Conservation (phyloP, 2,329 filamentous ascomycete species). For the Clarireedia homoeocarpa region DNA sequence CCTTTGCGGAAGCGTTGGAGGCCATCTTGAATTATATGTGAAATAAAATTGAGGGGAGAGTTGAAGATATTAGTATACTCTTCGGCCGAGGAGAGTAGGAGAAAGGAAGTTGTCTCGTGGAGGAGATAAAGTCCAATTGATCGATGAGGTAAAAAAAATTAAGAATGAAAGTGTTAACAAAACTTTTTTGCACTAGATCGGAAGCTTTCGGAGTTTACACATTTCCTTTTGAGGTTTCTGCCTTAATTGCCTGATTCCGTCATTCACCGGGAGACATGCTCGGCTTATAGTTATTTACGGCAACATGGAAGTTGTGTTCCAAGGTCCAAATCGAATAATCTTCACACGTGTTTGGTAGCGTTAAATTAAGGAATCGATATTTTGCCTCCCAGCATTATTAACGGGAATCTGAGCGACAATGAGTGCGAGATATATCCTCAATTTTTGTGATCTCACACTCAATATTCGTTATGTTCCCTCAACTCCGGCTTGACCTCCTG, state of each 20-base stretch:
- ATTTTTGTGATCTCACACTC: no score
- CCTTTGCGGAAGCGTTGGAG: constrained; percentile 19
- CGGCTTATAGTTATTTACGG: background rate
- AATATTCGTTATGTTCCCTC: no score
- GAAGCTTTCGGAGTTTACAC: background rate
- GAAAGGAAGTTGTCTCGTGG: constrained; percentile 1
- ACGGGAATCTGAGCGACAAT: no score
- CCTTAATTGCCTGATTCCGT: background rate
- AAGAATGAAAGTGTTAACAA: background rate
- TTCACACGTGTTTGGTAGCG: no score
- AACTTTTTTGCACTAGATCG: background rate
- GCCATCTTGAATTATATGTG: constrained; percentile 26
- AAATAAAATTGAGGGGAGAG: constrained; percentile 13
- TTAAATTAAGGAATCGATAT: no score
- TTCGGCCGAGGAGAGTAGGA: background rate
- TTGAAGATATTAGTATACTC: background rate
- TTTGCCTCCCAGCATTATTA: no score
- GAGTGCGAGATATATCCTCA: no score
- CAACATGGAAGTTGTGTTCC: no score
- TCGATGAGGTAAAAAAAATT: background rate
- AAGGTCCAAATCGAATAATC: no score
- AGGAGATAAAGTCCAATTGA: constrained; percentile 2
- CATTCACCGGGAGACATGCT: background rate
- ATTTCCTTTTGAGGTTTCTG: background rate
- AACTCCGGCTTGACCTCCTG: no score